These are phyloP conservation scores for Mycena galopus DNA, from an alignment of 768 basidiomycete species.

Conservation along the genomic window DNA sequence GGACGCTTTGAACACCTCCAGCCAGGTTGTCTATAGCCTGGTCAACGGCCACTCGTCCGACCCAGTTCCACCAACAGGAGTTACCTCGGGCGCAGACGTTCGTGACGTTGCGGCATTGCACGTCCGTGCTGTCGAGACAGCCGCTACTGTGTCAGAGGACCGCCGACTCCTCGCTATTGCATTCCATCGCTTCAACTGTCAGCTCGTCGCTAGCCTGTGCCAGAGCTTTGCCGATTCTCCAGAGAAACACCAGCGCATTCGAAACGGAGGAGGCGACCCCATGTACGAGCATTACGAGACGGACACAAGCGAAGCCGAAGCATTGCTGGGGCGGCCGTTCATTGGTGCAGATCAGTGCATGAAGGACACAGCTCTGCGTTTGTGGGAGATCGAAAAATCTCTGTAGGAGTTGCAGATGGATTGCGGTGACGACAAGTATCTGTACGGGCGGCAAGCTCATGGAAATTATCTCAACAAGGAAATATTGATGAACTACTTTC, in stretches of 20 bases:
- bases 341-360: not conserved
- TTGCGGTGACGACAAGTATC: too few relatives aligned
- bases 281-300: constrained; percentile 9
- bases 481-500: too few relatives aligned
- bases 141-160: not conserved
- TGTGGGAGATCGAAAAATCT: constrained; percentile 2
- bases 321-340: constrained; percentile 7
- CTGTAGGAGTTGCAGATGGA: not conserved
- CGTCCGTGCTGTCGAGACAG: constrained; percentile 16
- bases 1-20: constrained; percentile 8
- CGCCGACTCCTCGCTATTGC: constrained; percentile 13
- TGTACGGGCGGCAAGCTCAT: too few relatives aligned
- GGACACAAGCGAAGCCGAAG: constrained; percentile 14
- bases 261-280: constrained; percentile 16
- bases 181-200: constrained; percentile 14
- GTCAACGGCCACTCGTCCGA: constrained; percentile 7
- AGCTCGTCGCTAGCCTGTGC: not conserved
- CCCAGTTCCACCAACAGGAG: constrained; percentile 1
- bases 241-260: constrained; percentile 5
- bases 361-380: constrained; percentile 4
- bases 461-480: too few relatives aligned
- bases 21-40: not conserved
- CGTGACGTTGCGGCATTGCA: constrained; percentile 8
- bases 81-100: not conserved
- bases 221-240: constrained; percentile 8